These are phyloP conservation scores for Alternaria sp. DNA, from an alignment of 2,329 filamentous ascomycete species.

Conservation along the genomic window DNA sequence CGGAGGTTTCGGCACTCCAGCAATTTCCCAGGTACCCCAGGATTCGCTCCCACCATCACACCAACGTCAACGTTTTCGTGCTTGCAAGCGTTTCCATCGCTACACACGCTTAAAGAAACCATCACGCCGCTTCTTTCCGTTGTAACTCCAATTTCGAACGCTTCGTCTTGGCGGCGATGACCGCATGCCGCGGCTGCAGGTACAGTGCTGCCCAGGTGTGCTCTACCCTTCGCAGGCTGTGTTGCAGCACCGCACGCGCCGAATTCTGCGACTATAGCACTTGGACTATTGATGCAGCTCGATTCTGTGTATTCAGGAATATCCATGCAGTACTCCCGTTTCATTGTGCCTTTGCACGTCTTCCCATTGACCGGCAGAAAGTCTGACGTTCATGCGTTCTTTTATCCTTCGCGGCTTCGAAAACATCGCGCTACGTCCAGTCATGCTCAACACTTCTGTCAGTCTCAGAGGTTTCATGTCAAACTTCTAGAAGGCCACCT, in stretches of 20 bases:
- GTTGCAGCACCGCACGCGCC: conserved; percentile 1
- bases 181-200: not conserved
- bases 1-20: conserved; percentile 18
- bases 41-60: not conserved
- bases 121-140: not conserved
- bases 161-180: not conserved
- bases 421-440: conserved; percentile 23
- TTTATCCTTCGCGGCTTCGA: conserved; percentile 25
- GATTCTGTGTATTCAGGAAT: conserved; percentile 9
- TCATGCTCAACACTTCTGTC: conserved; percentile 26
- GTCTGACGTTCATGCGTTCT: conserved; percentile 35
- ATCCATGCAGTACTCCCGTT: conserved; percentile 26
- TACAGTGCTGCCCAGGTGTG: not conserved
- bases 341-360: conserved; percentile 24
- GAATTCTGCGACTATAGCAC: conserved; percentile 3
- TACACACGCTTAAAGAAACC: conserved; percentile 1
- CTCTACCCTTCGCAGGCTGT: not conserved
- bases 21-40: conserved; percentile 7
- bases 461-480: conserved; percentile 38
- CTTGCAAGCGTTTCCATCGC: not conserved
- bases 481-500: conserved; percentile 37
- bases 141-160: not conserved
- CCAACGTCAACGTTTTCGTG: not conserved
- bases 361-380: conserved; percentile 17
- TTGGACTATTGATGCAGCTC: conserved; percentile 16